Conservation (phyloP, 1,139 yeast genomes). For the Hemisphaericaspora xylanilytica region DNA sequence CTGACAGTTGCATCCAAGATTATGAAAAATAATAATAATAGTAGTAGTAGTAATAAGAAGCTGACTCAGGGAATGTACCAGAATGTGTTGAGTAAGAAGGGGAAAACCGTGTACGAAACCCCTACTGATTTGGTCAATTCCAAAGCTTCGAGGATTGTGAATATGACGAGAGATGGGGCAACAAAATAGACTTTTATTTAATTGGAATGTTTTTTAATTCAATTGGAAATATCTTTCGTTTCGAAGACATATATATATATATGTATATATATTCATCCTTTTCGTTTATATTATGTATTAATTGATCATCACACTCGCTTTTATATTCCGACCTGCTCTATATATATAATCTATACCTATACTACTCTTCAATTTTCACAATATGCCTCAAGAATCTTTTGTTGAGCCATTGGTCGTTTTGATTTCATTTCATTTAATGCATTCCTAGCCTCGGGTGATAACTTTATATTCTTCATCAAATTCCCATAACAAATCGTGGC, state of each 20-base stretch:
- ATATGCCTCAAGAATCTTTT: constrained; percentile 13
- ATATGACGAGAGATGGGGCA: background rate
- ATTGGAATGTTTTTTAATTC: background rate
- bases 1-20: constrained; percentile 6
- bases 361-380: constrained; percentile 4
- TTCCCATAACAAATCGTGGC: constrained; percentile 44
- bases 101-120: constrained; percentile 4
- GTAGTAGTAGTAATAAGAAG: too few species aligned
- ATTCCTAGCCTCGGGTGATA: constrained; percentile 6
- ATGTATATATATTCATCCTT: background rate
- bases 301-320: background rate
- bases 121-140: constrained; percentile 13
- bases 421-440: constrained; percentile 11
- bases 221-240: too few species aligned
- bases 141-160: constrained; percentile 9
- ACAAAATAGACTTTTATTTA: background rate
- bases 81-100: constrained; percentile 1
- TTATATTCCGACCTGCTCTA: too few species aligned
- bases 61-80: background rate
- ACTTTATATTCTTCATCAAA: constrained; percentile 23
- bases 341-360: background rate
- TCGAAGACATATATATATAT: background rate
- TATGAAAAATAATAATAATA: constrained; percentile 6
- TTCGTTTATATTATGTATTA: background rate
- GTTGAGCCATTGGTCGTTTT: constrained; percentile 12